phyloP scores from a whole-genome alignment of 768 basidiomycete genomes.

The Lentinula raphanica region DNA sequence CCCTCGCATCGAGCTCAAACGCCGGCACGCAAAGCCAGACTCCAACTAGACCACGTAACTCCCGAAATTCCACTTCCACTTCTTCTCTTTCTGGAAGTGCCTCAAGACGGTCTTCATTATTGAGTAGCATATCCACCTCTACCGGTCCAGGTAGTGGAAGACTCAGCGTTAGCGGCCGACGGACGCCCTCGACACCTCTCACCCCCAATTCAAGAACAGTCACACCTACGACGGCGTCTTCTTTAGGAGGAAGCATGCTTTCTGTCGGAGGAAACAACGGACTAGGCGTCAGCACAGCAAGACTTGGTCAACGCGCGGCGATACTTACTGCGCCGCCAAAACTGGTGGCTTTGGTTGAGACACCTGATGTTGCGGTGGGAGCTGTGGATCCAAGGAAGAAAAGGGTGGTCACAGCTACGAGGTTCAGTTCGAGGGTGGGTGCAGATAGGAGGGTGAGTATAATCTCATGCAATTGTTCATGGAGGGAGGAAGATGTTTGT shows the following conservation, averaged over 20 bases:
- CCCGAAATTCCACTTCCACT: conserved; percentile 30
- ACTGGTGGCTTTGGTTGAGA: conserved; percentile 77
- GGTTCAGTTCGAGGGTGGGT: conserved; percentile 79
- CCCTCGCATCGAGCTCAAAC: conserved; percentile 15
- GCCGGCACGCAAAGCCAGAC: conserved; percentile 23
- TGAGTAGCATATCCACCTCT: conserved; percentile 11
- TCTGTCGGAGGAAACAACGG: conserved; percentile 14
- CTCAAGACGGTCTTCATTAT: conserved; percentile 8
- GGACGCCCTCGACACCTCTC: conserved; percentile 39
- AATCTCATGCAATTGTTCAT: conserved; percentile 5
- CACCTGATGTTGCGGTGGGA: conserved; percentile 85
- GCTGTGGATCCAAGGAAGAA: conserved; percentile 82
- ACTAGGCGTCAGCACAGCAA: conserved; percentile 32
- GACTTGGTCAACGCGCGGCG: conserved; percentile 60
- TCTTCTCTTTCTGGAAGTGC: conserved; percentile 30
- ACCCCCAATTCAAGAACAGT: conserved; percentile 46
- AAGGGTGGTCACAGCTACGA: conserved; percentile 79
- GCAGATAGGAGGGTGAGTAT: conserved; percentile 72
- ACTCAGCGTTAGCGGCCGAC: conserved; percentile 25
- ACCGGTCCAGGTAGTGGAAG: background rate
- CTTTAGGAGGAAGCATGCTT: conserved; percentile 14
- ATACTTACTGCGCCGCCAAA: conserved; percentile 81
- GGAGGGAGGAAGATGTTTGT: no score
- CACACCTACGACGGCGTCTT: conserved; percentile 30
- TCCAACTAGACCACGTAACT: conserved; percentile 37